Percentiles rank a stretch among this genome's conserved stretches.
Conservation (phyloP, 495 filamentous ascomycete genomes). For the Pyrenopolyporus hunteri region DNA sequence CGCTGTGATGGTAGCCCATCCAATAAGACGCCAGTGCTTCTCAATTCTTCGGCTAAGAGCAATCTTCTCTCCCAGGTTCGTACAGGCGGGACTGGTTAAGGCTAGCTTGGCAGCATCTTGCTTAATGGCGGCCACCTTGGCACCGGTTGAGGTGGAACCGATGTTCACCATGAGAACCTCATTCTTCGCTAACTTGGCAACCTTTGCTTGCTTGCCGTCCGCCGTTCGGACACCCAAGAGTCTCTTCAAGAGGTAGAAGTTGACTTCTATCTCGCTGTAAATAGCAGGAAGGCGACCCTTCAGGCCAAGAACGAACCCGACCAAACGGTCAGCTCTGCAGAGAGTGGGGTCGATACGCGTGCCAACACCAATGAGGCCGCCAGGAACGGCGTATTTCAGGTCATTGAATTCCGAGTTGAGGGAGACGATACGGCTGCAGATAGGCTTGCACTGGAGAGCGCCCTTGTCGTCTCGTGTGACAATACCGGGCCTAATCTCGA, state of each 20-base stretch:
- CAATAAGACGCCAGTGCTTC: conserved; percentile 98
- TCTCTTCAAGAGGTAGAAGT: conserved; percentile 95
- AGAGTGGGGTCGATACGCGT: conserved; percentile 96
- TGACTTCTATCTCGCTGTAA: conserved; percentile 97
- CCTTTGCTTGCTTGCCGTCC: conserved; percentile 98
- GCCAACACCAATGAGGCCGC: conserved; percentile 96
- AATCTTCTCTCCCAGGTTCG: conserved; percentile 77
- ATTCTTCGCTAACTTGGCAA: conserved; percentile 95
- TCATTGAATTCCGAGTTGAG: conserved; percentile 98
- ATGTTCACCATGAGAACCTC: conserved; percentile 99
- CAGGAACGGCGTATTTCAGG: conserved; percentile 95
- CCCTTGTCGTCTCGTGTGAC: conserved; percentile 92
- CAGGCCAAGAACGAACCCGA: conserved; percentile 96
- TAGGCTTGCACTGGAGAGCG: conserved; percentile 92
- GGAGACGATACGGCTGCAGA: conserved; percentile 92
- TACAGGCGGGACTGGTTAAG: conserved; percentile 42
- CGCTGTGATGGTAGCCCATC: conserved; percentile 88
- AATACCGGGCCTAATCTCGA: conserved; percentile 96
- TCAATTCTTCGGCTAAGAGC: conserved; percentile 95
- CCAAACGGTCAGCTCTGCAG: conserved; percentile 96
- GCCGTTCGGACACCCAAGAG: conserved; percentile 96
- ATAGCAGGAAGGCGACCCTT: conserved; percentile 90
- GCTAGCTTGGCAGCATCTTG: conserved; percentile 93
- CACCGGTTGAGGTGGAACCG: conserved; percentile 92
- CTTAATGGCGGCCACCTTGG: conserved; percentile 94